phyloP scores from a whole-genome alignment of 129 eudicot species.

The Pittosporum tobira region DNA sequence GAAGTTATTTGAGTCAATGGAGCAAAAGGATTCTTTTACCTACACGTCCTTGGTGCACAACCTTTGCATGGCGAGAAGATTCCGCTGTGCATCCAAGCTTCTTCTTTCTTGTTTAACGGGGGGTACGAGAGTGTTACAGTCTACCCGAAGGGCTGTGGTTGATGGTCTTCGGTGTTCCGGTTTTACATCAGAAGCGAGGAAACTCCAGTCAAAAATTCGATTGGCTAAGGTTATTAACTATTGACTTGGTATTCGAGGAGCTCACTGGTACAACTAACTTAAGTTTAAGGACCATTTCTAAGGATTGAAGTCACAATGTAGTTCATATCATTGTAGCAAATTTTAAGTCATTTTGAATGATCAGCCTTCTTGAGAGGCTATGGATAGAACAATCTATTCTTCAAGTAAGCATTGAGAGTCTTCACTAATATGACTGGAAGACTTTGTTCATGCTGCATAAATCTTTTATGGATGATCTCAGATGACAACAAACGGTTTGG shows the following conservation, averaged over 20 bases:
- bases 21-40: constrained; percentile 36
- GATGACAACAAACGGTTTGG: no score
- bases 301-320: no score
- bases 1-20: constrained; percentile 30
- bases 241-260: not conserved
- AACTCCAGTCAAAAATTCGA: constrained; percentile 19
- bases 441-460: no score
- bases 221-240: constrained; percentile 18
- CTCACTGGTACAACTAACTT: no score
- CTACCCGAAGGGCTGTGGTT: constrained; percentile 32
- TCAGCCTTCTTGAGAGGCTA: no score
- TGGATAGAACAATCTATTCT: no score
- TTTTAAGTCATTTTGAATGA: no score
- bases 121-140: constrained; percentile 17
- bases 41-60: constrained; percentile 36
- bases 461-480: no score
- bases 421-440: no score
- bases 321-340: no score
- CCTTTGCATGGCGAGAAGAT: constrained; percentile 33
- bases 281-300: no score
- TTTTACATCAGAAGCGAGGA: constrained; percentile 17
- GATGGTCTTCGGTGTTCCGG: constrained; percentile 19
- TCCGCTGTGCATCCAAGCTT: constrained; percentile 26
- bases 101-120: constrained; percentile 28
- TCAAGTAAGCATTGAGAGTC: no score